Percentiles rank a stretch among this genome's conserved stretches.
These are phyloP conservation scores for Zymoseptoria passerinii DNA, from an alignment of 2,329 filamentous ascomycete species.

Conservation along the genomic window DNA sequence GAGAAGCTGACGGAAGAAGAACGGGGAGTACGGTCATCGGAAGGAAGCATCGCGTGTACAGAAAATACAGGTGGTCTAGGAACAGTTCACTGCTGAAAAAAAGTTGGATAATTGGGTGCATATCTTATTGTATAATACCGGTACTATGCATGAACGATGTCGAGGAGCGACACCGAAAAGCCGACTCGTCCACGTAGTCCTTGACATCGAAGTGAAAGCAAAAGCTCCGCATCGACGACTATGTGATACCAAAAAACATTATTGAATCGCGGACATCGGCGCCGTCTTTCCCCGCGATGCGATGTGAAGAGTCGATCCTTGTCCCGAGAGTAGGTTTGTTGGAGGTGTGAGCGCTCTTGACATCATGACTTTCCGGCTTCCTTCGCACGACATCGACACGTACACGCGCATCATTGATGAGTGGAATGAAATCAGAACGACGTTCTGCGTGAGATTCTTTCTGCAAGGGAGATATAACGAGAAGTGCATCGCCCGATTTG, in stretches of 20 bases:
- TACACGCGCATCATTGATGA: neutral
- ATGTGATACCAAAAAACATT: no score
- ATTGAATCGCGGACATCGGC: neutral
- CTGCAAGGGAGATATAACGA: neutral
- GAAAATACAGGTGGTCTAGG: neutral
- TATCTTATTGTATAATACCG: neutral
- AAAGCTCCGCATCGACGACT: no score
- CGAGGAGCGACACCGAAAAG: no score
- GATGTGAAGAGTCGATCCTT: neutral
- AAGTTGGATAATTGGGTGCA: neutral
- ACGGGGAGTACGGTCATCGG: neutral
- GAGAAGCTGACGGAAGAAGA: neutral
- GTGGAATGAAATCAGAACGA: neutral
- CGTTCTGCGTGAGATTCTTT: neutral
- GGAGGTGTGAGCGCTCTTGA: neutral
- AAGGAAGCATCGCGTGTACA: neutral
- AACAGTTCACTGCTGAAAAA: neutral
- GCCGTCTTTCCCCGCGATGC: neutral
- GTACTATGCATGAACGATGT: neutral
- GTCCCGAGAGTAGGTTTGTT: neutral
- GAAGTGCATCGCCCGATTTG: no score
- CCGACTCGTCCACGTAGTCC: no score
- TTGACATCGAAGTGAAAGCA: no score
- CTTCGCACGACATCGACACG: neutral
- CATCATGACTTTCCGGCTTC: constrained; percentile 1